Evolutionary conservation across 179 eudicot species (phyloP), one percentile per base, ranked within the genome.

Genomic region (Patellifolia procumbens): DNA sequence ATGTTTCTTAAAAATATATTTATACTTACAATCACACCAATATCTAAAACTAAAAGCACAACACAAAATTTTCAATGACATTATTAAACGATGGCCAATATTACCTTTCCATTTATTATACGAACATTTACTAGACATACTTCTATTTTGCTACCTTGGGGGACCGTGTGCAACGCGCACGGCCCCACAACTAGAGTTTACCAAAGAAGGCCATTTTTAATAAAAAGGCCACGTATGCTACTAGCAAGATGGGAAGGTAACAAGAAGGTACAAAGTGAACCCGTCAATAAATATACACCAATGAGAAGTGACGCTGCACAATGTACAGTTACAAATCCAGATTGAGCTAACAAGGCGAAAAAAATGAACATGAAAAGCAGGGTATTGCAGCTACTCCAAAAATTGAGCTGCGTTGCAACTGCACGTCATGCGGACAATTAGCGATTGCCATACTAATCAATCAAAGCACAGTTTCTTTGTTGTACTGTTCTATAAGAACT

Each of bases 371-470:
- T 7, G 49, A 53, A 32, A 16, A 70, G 32, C 43, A 64, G 63
- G 37, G 35, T 59, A 43, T 49, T 55, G 78, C 82, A 81, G 84
- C 84, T 67, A 48, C 84, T 74, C n/a, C 72, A 59, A 84, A 82
- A 81, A 72, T 5, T 48, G 77, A 83, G 83, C 82, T 83, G 86
- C 81, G 10, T 64, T n/a, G n/a, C n/a, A n/a, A n/a, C 71, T 43
- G 32, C 26, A 24, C 29, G 17, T 31, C 59, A 72, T 20, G 37
- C 68, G 26, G 68, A 73, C 11, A 49, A 56, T 20, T 15, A 2
- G 51, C 35, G 35, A 46, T 68, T 17, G 55, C 53, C 58, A 68
- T 12, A 68, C 28, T 5, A 31, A 69, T 31, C 79, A 15, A 37
- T 58, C 68, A 56, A 29, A 43, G 42, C 74, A 32, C 51, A 12